Evolutionary conservation across 2,329 filamentous ascomycete species (phyloP), one percentile per base, ranked within the genome.

Genomic region (Dryadomyces quercivorus): DNA sequence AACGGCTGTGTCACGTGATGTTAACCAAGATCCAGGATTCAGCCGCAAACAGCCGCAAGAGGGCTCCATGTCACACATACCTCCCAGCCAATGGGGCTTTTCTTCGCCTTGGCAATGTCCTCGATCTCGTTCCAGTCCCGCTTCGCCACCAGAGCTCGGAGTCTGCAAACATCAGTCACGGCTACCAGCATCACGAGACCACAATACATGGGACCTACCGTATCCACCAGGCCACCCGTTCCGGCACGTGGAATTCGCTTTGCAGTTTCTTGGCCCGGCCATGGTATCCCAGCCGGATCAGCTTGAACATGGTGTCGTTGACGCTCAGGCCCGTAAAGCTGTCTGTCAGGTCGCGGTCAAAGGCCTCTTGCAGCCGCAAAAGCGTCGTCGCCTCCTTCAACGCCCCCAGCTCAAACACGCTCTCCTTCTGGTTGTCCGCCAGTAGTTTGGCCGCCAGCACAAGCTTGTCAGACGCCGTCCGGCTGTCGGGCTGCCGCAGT

Each of bases 1-100:
- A 95, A 98, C 0, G 92, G 89, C 83, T 90, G 13, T 22, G 13
- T 22, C 36, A 16, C 5, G 6, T 12, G 16, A 40, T 21, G 12
- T 40, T 21, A 50, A 16, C 20, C 12, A n/a, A 44, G 4, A 40
- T 40, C 10, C 10, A 16, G 10, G 3, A 13, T 40, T n/a, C n/a
- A n/a, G n/a, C n/a, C 15, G 36, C 3, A 40, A 40, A 8, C 36
- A 40, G 10, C 36, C 10, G 15, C 10, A 40, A 16, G 15, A 40
- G 5, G 38, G 38, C 2, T 15, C 42, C 2, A 15, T n/a, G 7
- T 2, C 36, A 72, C 82, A 75, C 70, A 31, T 31, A 89, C 86
- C 80, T 95, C 89, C 93, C 93, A 98, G 12, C 92, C 92, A 65
- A 98, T 97, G 0, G 92, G 88, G 56, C 86, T 93, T 69, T 91